Evolutionary conservation across 2,329 filamentous ascomycete species (phyloP), one percentile per base, ranked within the genome.

Genomic region (Aspergillus aculeatinus): DNA sequence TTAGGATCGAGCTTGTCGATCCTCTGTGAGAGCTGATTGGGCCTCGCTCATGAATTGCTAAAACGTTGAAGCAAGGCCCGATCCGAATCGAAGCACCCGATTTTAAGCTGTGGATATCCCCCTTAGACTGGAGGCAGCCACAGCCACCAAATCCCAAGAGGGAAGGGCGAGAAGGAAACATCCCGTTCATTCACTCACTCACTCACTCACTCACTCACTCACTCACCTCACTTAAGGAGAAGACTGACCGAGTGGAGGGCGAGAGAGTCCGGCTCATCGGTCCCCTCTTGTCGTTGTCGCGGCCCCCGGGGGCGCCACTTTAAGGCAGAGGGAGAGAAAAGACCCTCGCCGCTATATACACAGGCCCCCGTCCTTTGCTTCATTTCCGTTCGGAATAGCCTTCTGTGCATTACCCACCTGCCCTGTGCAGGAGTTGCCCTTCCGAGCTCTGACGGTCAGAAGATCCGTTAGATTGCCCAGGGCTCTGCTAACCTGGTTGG

Each of bases 321-420:
- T 42, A 42, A 29, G 29, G 39, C 25, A 27, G 27, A 35, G 33
- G 39, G 39, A 44, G 16, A 44, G 14, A 44, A 7, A 19, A 19
- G 16, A 44, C 14, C 39, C 5, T 39, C 39, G 49, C 49, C 33
- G 29, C 51, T 51, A 49, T 35, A 58, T 51, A 42, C 55, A 55
- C 51, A 58, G 27, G 55, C 50, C 42, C 52, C 58, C 57, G 55
- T 61, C 55, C 48, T 50, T 47, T 42, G 48, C 52, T 57, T 64
- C 57, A 64, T 44, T 60, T 62, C 62, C 51, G 60, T 52, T 27
- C 54, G 57, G 39, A 53, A 35, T 58, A 59, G 56, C 47, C 57
- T 33, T 55, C 47, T 48, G 42, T 48, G 39, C 5, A 44, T 62
- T 62, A 60, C 58, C 60, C 60, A 62, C 62, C 50, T 51, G 35